These are phyloP conservation scores for Magnolia sinica DNA, from an alignment of 164 flowering plant species.

Conservation along the genomic window DNA sequence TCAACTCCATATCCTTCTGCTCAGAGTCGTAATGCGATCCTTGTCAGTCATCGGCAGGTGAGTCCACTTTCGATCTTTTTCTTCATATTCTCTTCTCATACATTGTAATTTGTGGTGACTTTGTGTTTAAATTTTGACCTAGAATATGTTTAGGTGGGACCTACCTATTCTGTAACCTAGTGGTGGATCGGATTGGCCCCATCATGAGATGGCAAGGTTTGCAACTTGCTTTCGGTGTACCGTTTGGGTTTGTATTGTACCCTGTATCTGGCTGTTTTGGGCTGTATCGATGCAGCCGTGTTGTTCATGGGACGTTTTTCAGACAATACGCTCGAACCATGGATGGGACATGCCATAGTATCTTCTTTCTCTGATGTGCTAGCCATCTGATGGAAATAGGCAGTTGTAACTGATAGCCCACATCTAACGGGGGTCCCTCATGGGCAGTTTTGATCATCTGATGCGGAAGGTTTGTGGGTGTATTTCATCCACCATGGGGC, in stretches of 20 bases:
- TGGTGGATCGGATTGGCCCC: too few relatives aligned
- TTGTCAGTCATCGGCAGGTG: conserved; percentile 91
- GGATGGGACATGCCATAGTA: background rate
- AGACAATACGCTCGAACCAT: too few relatives aligned
- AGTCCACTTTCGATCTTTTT: background rate
- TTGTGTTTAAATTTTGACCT: background rate
- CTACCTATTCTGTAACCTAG: background rate
- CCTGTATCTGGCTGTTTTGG: too few relatives aligned
- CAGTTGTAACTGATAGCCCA: background rate
- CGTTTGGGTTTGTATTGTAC: too few relatives aligned
- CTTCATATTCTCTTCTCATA: background rate
- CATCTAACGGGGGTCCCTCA: background rate
- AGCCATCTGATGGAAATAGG: background rate
- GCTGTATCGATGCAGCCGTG: too few relatives aligned
- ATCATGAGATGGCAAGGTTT: too few relatives aligned
- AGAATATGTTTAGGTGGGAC: background rate
- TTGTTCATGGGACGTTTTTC: too few relatives aligned
- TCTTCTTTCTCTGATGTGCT: background rate
- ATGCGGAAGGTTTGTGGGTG: too few relatives aligned
- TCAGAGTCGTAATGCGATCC: conserved; percentile 71
- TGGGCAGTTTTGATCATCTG: too few relatives aligned
- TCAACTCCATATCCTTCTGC: conserved; percentile 16
- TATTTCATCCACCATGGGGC: background rate
- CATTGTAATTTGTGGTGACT: background rate
- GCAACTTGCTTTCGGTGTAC: too few relatives aligned